These are phyloP conservation scores for Hirschfeldia incana DNA, from an alignment of 345 rosid genomes.

Conservation along the genomic window DNA sequence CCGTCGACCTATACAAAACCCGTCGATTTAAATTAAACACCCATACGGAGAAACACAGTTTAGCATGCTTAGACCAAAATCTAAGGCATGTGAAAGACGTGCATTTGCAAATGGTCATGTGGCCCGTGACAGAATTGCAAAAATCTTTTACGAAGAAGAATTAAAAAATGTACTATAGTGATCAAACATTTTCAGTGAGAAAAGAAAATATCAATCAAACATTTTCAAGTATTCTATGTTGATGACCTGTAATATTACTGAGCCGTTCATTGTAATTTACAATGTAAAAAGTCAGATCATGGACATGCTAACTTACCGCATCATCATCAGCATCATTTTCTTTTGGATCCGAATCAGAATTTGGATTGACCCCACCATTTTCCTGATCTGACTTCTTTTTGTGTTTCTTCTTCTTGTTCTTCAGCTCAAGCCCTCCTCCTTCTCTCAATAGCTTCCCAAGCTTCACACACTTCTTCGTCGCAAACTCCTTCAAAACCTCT, in stretches of 20 bases:
- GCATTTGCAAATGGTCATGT: conserved; percentile 5
- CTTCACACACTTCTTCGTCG: conserved; percentile 70
- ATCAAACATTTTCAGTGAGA: not conserved
- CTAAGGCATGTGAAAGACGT: not conserved
- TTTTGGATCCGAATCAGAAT: conserved; percentile 22
- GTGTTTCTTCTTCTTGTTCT: conserved; percentile 32
- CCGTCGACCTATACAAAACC: conserved; percentile 39
- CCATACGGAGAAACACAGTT: not conserved
- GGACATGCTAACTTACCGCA: conserved; percentile 17
- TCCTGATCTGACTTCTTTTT: conserved; percentile 23
- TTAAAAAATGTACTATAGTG: not conserved
- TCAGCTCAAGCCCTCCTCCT: conserved; percentile 48
- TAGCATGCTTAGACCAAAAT: not conserved
- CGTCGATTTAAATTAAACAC: not conserved
- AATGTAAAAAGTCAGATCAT: not conserved
- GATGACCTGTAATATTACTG: not conserved
- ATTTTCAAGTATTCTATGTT: not conserved
- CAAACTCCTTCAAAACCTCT: conserved; percentile 80
- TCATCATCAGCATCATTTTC: not conserved
- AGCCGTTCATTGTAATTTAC: not conserved
- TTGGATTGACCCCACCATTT: conserved; percentile 22
- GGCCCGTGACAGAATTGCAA: not conserved
- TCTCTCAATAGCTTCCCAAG: conserved; percentile 69
- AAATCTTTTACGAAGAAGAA: not conserved
- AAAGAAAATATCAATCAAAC: not conserved